These are phyloP conservation scores for Rhododendron simsii DNA, from an alignment of 148 eudicot species.

Conservation along the genomic window DNA sequence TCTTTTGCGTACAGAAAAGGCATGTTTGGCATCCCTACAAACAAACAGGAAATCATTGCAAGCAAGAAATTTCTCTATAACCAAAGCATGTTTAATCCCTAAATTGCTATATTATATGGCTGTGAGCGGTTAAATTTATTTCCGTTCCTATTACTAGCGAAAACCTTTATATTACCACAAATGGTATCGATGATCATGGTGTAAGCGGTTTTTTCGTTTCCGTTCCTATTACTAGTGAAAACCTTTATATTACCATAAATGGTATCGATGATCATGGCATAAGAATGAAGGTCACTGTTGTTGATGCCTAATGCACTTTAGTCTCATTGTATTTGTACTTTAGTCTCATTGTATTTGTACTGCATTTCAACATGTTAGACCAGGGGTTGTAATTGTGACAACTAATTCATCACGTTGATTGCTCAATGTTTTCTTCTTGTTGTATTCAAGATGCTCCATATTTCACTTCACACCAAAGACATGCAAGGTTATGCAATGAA, in stretches of 20 bases:
- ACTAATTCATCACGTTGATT: neutral
- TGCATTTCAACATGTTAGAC: neutral
- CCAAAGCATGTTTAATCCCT: neutral
- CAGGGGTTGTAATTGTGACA: neutral
- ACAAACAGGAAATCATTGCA: neutral
- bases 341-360: neutral
- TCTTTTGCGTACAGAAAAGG: constrained; percentile 63
- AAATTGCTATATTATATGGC: neutral
- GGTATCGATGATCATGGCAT: neutral
- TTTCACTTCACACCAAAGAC: neutral
- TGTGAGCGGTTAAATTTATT: too few species aligned
- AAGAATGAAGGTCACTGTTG: neutral
- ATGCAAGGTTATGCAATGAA: neutral
- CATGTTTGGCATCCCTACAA: constrained; percentile 63
- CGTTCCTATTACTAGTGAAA: neutral
- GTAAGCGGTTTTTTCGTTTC: neutral
- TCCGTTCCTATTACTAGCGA: neutral
- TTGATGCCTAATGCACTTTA: neutral
- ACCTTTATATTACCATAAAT: neutral
- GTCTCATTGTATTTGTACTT: neutral
- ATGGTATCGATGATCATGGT: neutral
- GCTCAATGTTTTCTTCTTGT: neutral
- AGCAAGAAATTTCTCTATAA: constrained; percentile 29
- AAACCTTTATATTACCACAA: neutral
- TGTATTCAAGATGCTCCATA: neutral